Percentiles rank a stretch among this genome's conserved stretches.
Evolutionary conservation across 1,284 basidiomycete genomes (phyloP).

Genomic region (Ceraceosorus guamensis): DNA sequence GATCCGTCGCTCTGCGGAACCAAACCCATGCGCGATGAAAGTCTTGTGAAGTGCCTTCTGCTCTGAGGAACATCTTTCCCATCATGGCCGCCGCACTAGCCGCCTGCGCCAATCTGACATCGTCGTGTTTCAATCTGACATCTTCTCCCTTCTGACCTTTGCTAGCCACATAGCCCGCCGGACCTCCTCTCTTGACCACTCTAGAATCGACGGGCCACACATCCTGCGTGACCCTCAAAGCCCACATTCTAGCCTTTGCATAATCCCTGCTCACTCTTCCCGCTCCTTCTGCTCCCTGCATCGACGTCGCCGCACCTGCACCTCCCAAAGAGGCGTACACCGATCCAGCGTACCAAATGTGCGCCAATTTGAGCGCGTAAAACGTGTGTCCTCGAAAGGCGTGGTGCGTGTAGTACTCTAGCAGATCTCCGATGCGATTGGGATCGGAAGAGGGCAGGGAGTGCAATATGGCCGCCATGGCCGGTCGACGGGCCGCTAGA

Average conservation of each 20-base stretch:
- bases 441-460: conserved; percentile 23
- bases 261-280: conserved; percentile 37
- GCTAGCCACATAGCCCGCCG: conserved; percentile 18
- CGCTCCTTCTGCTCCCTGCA: too few relatives aligned
- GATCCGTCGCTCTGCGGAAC: conserved; percentile 71
- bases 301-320: too few relatives aligned
- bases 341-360: conserved; percentile 41
- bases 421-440: conserved; percentile 61
- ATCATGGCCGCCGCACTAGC: conserved; percentile 50
- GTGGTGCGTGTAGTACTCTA: conserved; percentile 56
- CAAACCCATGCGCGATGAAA: conserved; percentile 74
- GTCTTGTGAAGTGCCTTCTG: conserved; percentile 81
- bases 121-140: conserved; percentile 24
- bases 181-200: conserved; percentile 25
- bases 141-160: conserved; percentile 27
- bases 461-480: conserved; percentile 64
- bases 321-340: conserved; percentile 35
- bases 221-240: conserved; percentile 20
- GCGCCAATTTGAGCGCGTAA: conserved; percentile 29
- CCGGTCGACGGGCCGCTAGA: conserved; percentile 59
- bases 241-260: conserved; percentile 22
- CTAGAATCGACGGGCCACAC: conserved; percentile 41
- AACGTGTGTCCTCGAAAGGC: conserved; percentile 26
- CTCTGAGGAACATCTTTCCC: conserved; percentile 86
- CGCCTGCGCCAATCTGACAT: conserved; percentile 14